A percentile compares a stretch with the other conserved stretches of the same genome.
phyloP scores from a whole-genome alignment of 2,329 filamentous ascomycete genomes.

The Piedraia hortae region DNA sequence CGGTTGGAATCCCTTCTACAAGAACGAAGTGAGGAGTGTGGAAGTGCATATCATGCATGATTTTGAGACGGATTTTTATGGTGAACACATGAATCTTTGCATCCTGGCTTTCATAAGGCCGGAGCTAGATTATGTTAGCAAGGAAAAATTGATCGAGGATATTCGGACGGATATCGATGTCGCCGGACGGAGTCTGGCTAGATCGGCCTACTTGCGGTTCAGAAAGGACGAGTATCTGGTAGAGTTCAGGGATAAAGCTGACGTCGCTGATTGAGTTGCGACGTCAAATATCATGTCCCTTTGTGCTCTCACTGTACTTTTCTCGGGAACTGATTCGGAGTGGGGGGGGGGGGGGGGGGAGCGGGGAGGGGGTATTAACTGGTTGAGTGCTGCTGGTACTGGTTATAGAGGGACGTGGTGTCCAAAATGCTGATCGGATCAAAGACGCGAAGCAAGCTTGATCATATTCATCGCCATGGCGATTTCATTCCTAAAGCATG shows the following conservation, averaged over 20 bases:
- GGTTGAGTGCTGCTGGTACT: too few species aligned
- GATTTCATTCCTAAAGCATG: too few species aligned
- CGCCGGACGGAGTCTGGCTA: constrained; percentile 39
- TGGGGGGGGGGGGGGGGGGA: too few species aligned
- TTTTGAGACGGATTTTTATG: constrained; percentile 57
- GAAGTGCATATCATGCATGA: constrained; percentile 36
- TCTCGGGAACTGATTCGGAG: too few species aligned
- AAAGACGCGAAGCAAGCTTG: too few species aligned
- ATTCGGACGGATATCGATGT: constrained; percentile 77
- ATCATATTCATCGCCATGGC: too few species aligned
- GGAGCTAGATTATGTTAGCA: constrained; percentile 63
- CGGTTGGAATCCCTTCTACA: constrained; percentile 94
- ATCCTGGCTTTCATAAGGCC: constrained; percentile 71
- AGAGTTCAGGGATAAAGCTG: constrained; percentile 10
- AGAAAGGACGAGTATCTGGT: constrained; percentile 19
- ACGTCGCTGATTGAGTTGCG: too few species aligned
- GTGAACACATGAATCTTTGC: constrained; percentile 45
- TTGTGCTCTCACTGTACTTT: too few species aligned
- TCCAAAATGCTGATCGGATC: too few species aligned
- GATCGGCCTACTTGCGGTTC: constrained; percentile 31
- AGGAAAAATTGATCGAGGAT: constrained; percentile 64
- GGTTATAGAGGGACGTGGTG: too few species aligned
- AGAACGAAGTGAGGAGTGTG: constrained; percentile 61
- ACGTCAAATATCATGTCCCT: too few species aligned
- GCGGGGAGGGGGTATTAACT: too few species aligned